Evolutionary conservation across 2,329 filamentous ascomycete species (phyloP).

Genomic region (Colletotrichum sp.): DNA sequence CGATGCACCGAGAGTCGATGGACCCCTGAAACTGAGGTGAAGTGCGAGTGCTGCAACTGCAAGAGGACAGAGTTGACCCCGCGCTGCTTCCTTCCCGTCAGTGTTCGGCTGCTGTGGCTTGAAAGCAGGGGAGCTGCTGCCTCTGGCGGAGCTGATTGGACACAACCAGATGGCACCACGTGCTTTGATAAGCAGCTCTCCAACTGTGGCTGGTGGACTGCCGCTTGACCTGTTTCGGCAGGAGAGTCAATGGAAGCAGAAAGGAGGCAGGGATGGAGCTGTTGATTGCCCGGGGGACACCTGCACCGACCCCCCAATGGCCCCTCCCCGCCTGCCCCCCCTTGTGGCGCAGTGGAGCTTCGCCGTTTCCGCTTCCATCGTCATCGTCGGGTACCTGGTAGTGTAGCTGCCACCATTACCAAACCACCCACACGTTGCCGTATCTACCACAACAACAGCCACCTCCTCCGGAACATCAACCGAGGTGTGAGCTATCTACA

Average conservation of each 20-base stretch:
- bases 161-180: background rate
- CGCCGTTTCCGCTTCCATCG: conserved; percentile 12
- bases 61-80: conserved; percentile 8
- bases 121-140: background rate
- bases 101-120: background rate
- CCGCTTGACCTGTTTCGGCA: background rate
- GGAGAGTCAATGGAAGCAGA: conserved; percentile 10
- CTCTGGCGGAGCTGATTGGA: background rate
- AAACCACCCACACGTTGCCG: background rate
- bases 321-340: background rate
- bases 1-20: background rate
- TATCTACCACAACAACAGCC: background rate
- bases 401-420: background rate
- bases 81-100: background rate
- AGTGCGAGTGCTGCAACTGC: background rate
- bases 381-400: background rate
- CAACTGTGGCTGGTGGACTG: background rate
- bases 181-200: background rate
- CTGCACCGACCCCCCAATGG: background rate
- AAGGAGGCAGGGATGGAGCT: conserved; percentile 15
- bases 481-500: background rate
- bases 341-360: conserved; percentile 19
- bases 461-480: background rate
- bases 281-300: conserved; percentile 7
- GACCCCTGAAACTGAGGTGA: conserved; percentile 11